phyloP scores from a whole-genome alignment of 768 basidiomycete species.

The Phanerodontia chrysosporium region DNA sequence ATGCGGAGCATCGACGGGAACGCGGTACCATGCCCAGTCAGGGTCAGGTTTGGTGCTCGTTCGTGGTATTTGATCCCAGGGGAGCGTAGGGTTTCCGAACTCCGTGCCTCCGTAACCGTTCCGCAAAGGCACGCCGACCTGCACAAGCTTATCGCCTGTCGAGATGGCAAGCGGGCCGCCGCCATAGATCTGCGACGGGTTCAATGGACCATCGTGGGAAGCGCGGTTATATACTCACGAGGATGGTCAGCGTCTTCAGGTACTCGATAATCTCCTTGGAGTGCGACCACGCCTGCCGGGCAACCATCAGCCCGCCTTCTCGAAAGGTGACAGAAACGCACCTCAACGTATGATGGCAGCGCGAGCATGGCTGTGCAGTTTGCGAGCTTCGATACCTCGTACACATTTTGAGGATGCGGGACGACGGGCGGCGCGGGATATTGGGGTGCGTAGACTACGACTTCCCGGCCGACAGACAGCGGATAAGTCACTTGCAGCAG shows the following conservation, averaged over 20 bases:
- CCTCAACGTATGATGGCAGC: conserved; percentile 18
- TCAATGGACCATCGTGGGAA: neutral
- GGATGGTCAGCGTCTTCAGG: conserved; percentile 7
- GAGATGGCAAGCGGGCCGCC: conserved; percentile 15
- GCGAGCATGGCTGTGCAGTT: conserved; percentile 3
- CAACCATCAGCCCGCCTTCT: neutral
- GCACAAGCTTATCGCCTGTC: conserved; percentile 9
- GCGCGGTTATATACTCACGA: conserved; percentile 11
- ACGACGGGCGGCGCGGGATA: conserved; percentile 12
- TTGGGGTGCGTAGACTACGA: conserved; percentile 11
- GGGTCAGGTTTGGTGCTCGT: neutral
- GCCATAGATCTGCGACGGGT: conserved; percentile 8
- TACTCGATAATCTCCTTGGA: conserved; percentile 13
- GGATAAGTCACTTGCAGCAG: conserved; percentile 7
- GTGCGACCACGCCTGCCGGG: conserved; percentile 16
- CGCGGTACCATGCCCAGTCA: conserved; percentile 16
- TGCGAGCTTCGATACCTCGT: conserved; percentile 5
- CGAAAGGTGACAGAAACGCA: neutral
- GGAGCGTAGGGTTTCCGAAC: conserved; percentile 9
- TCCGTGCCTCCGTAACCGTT: conserved; percentile 15
- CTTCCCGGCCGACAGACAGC: conserved; percentile 5
- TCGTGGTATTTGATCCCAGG: conserved; percentile 1
- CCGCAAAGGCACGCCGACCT: conserved; percentile 10
- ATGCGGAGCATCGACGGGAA: conserved; percentile 3
- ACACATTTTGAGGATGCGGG: conserved; percentile 15